Evolutionary conservation across 805 yeast genomes (phyloP).

Genomic region (Pichia heedii): DNA sequence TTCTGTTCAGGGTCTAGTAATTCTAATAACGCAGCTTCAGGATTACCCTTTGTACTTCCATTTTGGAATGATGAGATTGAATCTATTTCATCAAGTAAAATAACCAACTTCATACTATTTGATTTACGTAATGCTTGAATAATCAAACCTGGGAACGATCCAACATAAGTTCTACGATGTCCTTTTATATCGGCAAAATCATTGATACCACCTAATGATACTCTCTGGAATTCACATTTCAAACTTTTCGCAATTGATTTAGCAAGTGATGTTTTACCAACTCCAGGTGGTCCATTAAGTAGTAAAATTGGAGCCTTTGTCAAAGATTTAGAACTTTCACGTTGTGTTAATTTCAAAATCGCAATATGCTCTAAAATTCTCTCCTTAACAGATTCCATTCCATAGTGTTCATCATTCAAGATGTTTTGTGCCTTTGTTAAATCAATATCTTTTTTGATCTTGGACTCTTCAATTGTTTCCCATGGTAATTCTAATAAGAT

Average conservation of each 20-base stretch:
- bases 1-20: constrained; percentile 90
- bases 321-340: not conserved
- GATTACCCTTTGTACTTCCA: constrained; percentile 50
- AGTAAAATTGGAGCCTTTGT: constrained; percentile 61
- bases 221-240: constrained; percentile 66
- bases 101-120: constrained; percentile 73
- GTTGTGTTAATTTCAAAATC: constrained; percentile 50
- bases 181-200: constrained; percentile 89
- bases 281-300: constrained; percentile 90
- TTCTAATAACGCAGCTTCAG: constrained; percentile 81
- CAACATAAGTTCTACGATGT: constrained; percentile 84
- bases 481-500: constrained; percentile 60
- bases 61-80: constrained; percentile 30
- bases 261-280: constrained; percentile 84
- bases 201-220: constrained; percentile 79
- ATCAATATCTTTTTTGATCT: constrained; percentile 31
- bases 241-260: constrained; percentile 69
- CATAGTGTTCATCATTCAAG: constrained; percentile 71
- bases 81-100: constrained; percentile 78
- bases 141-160: constrained; percentile 83
- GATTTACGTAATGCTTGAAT: constrained; percentile 70
- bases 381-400: constrained; percentile 63
- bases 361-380: constrained; percentile 74
- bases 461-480: constrained; percentile 26
- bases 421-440: constrained; percentile 43